Percentiles rank a stretch among this genome's conserved stretches.
Conservation (phyloP, 2,329 filamentous ascomycete genomes). For the Rhynchosporium agropyri region DNA sequence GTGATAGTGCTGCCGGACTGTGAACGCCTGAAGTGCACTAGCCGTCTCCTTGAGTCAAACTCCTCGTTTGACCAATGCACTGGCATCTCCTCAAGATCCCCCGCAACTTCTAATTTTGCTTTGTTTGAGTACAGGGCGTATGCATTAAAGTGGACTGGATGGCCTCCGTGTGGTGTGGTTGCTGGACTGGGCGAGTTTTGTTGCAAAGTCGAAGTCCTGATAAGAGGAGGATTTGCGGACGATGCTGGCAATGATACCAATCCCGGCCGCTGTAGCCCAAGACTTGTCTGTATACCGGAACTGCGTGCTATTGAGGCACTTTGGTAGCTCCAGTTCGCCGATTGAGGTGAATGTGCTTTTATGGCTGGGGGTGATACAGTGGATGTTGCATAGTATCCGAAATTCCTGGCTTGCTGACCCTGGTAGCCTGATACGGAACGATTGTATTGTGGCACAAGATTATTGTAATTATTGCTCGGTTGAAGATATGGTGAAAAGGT, state of each 20-base stretch:
- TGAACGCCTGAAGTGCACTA: conserved; percentile 84
- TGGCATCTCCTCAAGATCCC: conserved; percentile 83
- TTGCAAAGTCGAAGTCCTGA: conserved; percentile 68
- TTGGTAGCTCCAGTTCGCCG: conserved; percentile 50
- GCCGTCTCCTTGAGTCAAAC: conserved; percentile 73
- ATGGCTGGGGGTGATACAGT: conserved; percentile 47
- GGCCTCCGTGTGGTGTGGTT: conserved; percentile 49
- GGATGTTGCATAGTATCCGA: conserved; percentile 47
- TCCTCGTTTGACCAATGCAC: conserved; percentile 84
- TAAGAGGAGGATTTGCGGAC: conserved; percentile 58
- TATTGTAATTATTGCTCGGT: conserved; percentile 50
- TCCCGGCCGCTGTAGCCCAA: conserved; percentile 28
- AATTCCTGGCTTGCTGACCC: conserved; percentile 45
- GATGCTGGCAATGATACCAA: conserved; percentile 32
- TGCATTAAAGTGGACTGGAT: conserved; percentile 40
- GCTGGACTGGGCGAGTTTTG: conserved; percentile 50
- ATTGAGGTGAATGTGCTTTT: conserved; percentile 52
- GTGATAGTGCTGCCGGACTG: conserved; percentile 82
- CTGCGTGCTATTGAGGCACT: conserved; percentile 48
- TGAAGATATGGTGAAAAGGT: conserved; percentile 54
- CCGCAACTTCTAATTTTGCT: conserved; percentile 80
- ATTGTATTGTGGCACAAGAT: conserved; percentile 43
- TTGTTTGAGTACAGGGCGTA: conserved; percentile 79
- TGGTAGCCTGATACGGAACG: conserved; percentile 43
- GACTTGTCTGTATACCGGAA: conserved; percentile 45